These are phyloP conservation scores for Fraxinus paxiana DNA, from an alignment of 305 asterid genomes.

Conservation along the genomic window DNA sequence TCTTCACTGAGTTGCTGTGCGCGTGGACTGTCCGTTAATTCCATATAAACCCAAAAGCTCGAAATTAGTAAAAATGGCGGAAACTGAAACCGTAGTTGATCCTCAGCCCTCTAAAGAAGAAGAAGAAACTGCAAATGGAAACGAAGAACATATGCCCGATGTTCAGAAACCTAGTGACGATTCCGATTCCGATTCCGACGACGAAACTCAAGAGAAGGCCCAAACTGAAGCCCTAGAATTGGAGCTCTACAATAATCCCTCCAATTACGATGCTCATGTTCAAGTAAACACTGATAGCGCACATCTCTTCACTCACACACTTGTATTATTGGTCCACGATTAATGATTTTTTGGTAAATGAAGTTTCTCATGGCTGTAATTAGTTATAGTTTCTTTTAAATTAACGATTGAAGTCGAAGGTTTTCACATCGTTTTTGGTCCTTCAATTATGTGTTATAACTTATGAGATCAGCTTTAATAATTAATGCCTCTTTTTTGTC, in stretches of 20 bases:
- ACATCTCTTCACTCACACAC: neutral
- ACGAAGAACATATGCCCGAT: constrained; percentile 53
- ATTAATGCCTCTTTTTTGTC: neutral
- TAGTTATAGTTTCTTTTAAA: neutral
- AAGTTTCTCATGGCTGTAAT: neutral
- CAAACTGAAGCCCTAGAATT: constrained; percentile 61
- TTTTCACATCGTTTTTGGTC: neutral
- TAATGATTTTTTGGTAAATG: neutral
- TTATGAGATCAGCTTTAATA: neutral
- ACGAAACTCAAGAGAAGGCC: constrained; percentile 52
- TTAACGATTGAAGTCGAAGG: neutral
- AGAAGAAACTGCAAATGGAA: constrained; percentile 8
- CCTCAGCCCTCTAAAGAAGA: constrained; percentile 19
- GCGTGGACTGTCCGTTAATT: neutral
- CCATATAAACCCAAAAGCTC: constrained; percentile 2
- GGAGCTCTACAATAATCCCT: constrained; percentile 47
- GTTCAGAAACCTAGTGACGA: constrained; percentile 37
- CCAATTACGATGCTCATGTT: constrained; percentile 67
- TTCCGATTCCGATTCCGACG: constrained; percentile 45
- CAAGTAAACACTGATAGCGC: constrained; percentile 44
- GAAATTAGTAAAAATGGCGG: constrained; percentile 38
- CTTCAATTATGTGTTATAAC: neutral
- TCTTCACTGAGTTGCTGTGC: neutral
- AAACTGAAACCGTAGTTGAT: constrained; percentile 36
- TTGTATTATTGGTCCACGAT: neutral